A percentile compares a stretch with the other conserved stretches of the same genome.
Evolutionary conservation across 31 red algal genomes (phyloP).

Genomic region (Asparagopsis taxiformis): DNA sequence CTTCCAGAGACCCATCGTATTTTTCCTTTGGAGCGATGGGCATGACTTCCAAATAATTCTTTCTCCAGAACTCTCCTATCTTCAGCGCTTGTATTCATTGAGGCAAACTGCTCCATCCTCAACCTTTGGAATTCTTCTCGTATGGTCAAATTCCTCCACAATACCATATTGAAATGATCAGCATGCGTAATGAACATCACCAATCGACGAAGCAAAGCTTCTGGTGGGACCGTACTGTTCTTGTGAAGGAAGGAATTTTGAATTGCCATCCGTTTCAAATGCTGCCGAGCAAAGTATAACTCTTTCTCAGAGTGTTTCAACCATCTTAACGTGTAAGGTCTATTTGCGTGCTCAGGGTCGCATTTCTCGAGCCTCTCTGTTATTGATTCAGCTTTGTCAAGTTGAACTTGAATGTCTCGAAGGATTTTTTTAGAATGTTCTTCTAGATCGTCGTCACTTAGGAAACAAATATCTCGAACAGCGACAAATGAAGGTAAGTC

Average conservation of each 20-base stretch:
- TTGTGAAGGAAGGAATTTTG: not conserved
- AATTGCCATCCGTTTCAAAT: not conserved
- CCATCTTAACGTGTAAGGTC: not conserved
- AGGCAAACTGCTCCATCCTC: not conserved
- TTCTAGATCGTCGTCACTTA: not conserved
- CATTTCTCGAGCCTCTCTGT: not conserved
- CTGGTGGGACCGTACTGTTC: not conserved
- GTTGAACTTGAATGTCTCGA: not conserved
- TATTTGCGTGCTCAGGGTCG: not conserved
- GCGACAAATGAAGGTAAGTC: no score
- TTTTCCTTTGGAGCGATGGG: no score
- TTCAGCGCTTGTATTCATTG: no score
- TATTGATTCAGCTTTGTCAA: not conserved
- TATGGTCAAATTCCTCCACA: not conserved
- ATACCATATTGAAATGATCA: not conserved
- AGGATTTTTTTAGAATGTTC: not conserved
- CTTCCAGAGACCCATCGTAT: no score
- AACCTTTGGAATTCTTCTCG: not conserved
- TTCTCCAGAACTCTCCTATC: no score
- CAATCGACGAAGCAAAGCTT: not conserved
- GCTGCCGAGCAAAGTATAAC: not conserved
- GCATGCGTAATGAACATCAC: not conserved
- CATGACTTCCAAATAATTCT: no score
- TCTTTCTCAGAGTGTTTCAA: not conserved
- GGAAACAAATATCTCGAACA: not conserved